These are phyloP conservation scores for Sclerotinia borealis DNA, from an alignment of 2,329 filamentous ascomycete species.

Conservation along the genomic window DNA sequence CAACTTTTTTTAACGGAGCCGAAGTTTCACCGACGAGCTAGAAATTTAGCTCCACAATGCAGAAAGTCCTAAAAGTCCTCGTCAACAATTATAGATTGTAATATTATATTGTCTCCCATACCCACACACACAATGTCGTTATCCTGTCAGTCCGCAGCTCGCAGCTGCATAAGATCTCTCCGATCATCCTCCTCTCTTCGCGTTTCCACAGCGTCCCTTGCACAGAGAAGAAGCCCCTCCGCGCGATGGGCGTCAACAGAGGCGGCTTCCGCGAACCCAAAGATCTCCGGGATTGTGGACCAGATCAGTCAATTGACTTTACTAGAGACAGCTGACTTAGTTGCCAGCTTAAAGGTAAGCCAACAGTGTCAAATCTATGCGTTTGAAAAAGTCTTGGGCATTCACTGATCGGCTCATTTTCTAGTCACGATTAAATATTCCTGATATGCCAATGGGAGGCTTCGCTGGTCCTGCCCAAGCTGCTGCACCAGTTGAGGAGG, in stretches of 20 bases:
- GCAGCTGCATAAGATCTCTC: constrained; percentile 58
- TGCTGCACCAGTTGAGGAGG: constrained; percentile 65
- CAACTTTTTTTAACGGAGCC: constrained; percentile 9
- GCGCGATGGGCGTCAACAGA: constrained; percentile 85
- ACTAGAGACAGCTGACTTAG: constrained; percentile 93
- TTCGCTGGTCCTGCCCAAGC: constrained; percentile 62
- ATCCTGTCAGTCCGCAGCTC: constrained; percentile 57
- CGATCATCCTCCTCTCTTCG: constrained; percentile 44
- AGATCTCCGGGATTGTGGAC: constrained; percentile 92
- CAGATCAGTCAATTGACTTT: constrained; percentile 98
- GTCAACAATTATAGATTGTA: not conserved
- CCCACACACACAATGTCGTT: constrained; percentile 48
- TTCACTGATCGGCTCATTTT: constrained; percentile 18
- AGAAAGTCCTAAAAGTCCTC: constrained; percentile 23
- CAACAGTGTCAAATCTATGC: not conserved
- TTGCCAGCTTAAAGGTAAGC: constrained; percentile 85
- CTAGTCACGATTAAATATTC: constrained; percentile 91
- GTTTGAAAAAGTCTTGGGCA: not conserved
- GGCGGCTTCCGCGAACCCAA: constrained; percentile 66
- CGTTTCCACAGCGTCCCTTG: constrained; percentile 40
- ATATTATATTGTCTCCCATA: constrained; percentile 19
- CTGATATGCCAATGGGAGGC: constrained; percentile 90
- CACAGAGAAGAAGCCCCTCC: constrained; percentile 41
- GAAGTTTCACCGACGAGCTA: constrained; percentile 10
- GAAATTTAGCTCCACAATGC: constrained; percentile 16